Evolutionary conservation across 1,284 basidiomycete genomes (phyloP).

Genomic region (Takashimella koratensis): DNA sequence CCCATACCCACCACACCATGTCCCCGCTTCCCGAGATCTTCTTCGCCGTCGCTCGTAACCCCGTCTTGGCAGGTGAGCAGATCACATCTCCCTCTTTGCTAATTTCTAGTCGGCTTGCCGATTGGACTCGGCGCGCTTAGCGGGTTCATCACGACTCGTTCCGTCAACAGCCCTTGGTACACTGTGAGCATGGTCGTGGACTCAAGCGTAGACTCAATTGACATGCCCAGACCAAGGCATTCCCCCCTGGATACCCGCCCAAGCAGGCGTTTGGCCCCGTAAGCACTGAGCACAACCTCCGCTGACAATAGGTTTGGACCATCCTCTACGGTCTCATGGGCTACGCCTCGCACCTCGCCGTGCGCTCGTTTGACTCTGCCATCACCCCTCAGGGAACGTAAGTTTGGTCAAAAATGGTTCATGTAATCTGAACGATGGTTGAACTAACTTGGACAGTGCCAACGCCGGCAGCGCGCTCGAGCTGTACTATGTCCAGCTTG

Average conservation of each 20-base stretch:
- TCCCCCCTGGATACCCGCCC: constrained; percentile 51
- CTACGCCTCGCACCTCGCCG: constrained; percentile 66
- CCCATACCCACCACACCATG: constrained; percentile 22
- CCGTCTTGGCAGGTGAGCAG: constrained; percentile 54
- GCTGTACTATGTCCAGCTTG: constrained; percentile 69
- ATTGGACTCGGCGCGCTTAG: constrained; percentile 58
- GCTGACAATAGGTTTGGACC: constrained; percentile 25
- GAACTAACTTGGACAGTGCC: constrained; percentile 43
- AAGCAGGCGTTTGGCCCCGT: constrained; percentile 59
- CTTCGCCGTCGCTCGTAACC: constrained; percentile 59
- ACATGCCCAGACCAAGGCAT: constrained; percentile 27
- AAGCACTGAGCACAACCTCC: constrained; percentile 41
- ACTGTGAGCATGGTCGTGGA: too few species aligned
- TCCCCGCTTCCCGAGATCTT: constrained; percentile 51
- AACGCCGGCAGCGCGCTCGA: constrained; percentile 57
- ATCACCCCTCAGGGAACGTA: constrained; percentile 49
- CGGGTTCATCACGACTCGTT: constrained; percentile 48
- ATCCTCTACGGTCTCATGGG: constrained; percentile 58
- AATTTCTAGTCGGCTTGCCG: constrained; percentile 56
- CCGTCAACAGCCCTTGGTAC: constrained; percentile 60
- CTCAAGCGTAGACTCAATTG: too few species aligned
- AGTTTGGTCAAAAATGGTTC: constrained; percentile 35
- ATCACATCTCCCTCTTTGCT: neutral
- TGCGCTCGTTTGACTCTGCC: constrained; percentile 56
- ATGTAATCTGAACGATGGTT: too few species aligned